Conservation (phyloP, 2,329 filamentous ascomycete genomes). For the Nemania sp. region DNA sequence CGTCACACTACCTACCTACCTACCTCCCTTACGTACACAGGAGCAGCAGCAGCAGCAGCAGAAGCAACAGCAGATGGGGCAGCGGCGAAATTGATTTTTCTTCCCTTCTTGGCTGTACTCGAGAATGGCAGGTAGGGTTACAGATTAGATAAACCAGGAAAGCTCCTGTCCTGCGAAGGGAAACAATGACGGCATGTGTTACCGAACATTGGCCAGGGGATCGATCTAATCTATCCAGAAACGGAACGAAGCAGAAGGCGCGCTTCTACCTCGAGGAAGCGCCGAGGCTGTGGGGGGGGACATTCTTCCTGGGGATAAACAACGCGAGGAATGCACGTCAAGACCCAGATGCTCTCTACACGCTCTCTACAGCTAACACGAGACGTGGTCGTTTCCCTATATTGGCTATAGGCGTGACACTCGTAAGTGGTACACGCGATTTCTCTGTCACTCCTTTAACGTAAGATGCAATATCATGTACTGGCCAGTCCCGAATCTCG, state of each 20-base stretch:
- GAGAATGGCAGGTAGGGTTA: constrained; percentile 33
- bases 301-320: constrained; percentile 3
- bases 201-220: constrained; percentile 26
- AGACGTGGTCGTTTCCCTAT: not conserved
- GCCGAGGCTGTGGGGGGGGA: constrained; percentile 10
- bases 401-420: constrained; percentile 5
- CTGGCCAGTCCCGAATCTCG: constrained; percentile 2
- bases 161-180: constrained; percentile 18
- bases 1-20: constrained; percentile 25
- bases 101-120: constrained; percentile 29
- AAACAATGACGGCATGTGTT: constrained; percentile 31
- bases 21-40: no score
- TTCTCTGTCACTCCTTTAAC: not conserved
- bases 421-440: constrained; percentile 9
- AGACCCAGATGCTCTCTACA: not conserved
- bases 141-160: constrained; percentile 22
- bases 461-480: not conserved
- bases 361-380: constrained; percentile 2
- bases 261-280: not conserved
- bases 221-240: constrained; percentile 5
- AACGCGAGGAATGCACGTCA: constrained; percentile 7
- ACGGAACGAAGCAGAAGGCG: constrained; percentile 20
- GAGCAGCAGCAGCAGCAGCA: no score
- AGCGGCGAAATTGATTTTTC: constrained; percentile 25
- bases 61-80: constrained; percentile 19